A percentile compares a stretch with the other conserved stretches of the same genome.
phyloP scores from a whole-genome alignment of 768 basidiomycete genomes.

The Tricholoma hemisulphureum region DNA sequence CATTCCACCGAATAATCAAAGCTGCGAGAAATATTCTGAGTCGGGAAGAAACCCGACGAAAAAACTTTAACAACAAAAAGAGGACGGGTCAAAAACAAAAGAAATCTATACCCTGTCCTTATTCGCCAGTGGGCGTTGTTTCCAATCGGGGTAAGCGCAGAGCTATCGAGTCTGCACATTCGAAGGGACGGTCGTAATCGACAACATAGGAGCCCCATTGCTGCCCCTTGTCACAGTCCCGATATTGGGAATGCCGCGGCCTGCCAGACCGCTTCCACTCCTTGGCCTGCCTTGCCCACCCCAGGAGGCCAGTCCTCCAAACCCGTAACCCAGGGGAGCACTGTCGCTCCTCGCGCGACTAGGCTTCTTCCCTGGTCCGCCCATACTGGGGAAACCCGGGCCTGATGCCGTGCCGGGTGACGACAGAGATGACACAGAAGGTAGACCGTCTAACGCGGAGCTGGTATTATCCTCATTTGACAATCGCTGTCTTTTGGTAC shows the following conservation, averaged over 20 bases:
- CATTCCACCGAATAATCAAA: not conserved
- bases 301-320: conserved; percentile 25
- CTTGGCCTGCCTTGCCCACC: conserved; percentile 41
- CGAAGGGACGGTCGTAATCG: conserved; percentile 32
- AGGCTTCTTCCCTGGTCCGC: conserved; percentile 36
- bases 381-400: conserved; percentile 16
- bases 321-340: conserved; percentile 60
- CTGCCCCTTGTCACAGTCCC: conserved; percentile 32
- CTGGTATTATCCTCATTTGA: conserved; percentile 31
- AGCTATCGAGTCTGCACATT: conserved; percentile 12
- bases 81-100: not conserved
- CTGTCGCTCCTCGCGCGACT: conserved; percentile 67
- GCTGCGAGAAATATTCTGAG: not conserved
- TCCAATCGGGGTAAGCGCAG: not conserved
- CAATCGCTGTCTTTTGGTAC: conserved; percentile 55
- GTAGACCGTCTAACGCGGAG: conserved; percentile 19
- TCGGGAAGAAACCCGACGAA: not conserved
- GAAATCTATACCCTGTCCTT: not conserved
- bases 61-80: no score
- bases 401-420: conserved; percentile 30
- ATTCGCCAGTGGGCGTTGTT: not conserved
- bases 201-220: conserved; percentile 26
- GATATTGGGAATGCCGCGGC: conserved; percentile 38
- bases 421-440: conserved; percentile 29
- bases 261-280: conserved; percentile 50